Base-by-base conservation (phyloP, 2,329 filamentous ascomycete species). In the Neofusicoccum sp. region DNA sequence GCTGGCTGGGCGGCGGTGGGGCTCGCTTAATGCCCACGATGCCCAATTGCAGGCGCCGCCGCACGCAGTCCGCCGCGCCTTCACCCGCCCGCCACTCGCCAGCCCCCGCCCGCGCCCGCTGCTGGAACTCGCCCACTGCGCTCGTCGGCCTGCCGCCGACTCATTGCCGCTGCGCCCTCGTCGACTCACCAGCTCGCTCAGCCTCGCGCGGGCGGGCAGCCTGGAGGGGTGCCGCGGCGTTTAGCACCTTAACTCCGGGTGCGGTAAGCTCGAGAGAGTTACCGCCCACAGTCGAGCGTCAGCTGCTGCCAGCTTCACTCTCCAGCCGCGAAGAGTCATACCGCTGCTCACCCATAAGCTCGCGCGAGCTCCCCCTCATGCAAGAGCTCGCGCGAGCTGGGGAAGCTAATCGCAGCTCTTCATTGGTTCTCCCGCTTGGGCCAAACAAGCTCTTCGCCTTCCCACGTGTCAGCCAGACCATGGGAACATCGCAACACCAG, bases 1-100 rank as follows among this genome's bases (percentile, higher is more conserved):
- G 58, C 47, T 60, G 57, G 45, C 58, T 44, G 47, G 40, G 58
- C 38, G 58, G 45, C 47, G 48, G 58, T 60, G 57, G 47, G 58
- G 47, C 48, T 60, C 47, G 58, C 58, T 58, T 45, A 58, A 58
- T 36, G 24, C 33, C 11, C 54, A 28, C 43, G 54, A 47, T 58
- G 51, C 51, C 51, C 51, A 56, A 56, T 56, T 14, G 51, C 7
- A 31, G 26, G n/a, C 20, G 38, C 16, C n/a, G 24, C 12, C 38
- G 30, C 9, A 28, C 40, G 30, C 40, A 47, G 36, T 47, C 54
- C 54, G 36, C 43, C 28, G 30, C 44, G 28, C 36, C 47, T 14
- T 56, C 51, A 41, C 41, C 38, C 31, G 51, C 38, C 53, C 53
- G 53, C 54, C 43, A 58, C 31, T 28, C 6, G 28, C 30, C 8